phyloP scores from a whole-genome alignment of 495 filamentous ascomycete genomes.

The Bathelium albidoporum region DNA sequence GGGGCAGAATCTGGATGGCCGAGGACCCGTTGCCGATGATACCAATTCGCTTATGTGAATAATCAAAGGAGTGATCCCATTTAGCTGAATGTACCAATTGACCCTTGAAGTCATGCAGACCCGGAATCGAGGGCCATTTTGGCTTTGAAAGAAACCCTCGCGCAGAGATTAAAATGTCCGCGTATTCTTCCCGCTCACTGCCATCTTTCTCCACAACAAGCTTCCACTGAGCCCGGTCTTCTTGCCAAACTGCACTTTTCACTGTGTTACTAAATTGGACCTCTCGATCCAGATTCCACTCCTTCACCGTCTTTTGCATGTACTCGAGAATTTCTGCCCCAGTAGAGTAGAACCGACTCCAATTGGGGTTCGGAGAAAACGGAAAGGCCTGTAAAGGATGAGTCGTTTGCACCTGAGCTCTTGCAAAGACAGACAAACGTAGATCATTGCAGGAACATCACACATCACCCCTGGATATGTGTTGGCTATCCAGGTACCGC shows the following conservation, averaged over 20 bases:
- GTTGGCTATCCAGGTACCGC: slow-evolving; percentile 28
- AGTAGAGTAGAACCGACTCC: slow-evolving; percentile 27
- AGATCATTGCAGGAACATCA: slow-evolving; percentile 29
- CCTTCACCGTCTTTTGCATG: slow-evolving; percentile 20
- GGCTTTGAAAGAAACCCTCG: slow-evolving; percentile 26
- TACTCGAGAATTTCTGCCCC: slow-evolving; percentile 30
- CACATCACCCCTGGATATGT: slow-evolving; percentile 29
- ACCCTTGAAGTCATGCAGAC: slow-evolving; percentile 22
- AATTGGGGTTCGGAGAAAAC: slow-evolving; percentile 30
- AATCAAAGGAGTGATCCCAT: slow-evolving; percentile 21
- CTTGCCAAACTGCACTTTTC: slow-evolving; percentile 23
- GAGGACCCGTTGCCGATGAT: slow-evolving; percentile 26
- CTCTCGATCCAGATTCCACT: slow-evolving; percentile 14
- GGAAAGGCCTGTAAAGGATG: slow-evolving; percentile 19
- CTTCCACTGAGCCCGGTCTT: slow-evolving; percentile 20
- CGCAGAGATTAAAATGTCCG: slow-evolving; percentile 27
- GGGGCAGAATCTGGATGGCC: slow-evolving; percentile 21
- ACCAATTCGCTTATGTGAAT: slow-evolving; percentile 19
- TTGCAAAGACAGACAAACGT: slow-evolving; percentile 5
- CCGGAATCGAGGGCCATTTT: slow-evolving; percentile 20
- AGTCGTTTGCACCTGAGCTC: neutral
- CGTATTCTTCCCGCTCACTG: slow-evolving; percentile 13
- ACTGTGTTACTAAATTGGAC: slow-evolving; percentile 27
- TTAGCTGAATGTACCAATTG: slow-evolving; percentile 17
- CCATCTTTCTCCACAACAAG: slow-evolving; percentile 7